Conservation (phyloP, 2,329 filamentous ascomycete species). For the Venturia nashicola region DNA sequence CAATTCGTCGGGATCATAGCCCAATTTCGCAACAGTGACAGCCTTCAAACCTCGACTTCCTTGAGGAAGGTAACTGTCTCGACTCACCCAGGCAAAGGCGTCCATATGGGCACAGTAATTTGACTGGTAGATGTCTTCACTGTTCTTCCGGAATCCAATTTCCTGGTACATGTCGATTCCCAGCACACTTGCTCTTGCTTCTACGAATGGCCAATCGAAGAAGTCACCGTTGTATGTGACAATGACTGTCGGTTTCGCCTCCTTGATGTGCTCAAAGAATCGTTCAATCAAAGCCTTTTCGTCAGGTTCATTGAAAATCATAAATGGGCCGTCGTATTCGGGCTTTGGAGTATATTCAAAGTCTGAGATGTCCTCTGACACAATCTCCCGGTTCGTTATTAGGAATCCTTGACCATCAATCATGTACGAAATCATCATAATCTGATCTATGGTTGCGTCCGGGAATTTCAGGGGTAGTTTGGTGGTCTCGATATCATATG, state of each 20-base stretch:
- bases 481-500: slow-evolving; percentile 97
- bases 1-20: slow-evolving; percentile 95
- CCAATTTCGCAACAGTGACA: slow-evolving; percentile 93
- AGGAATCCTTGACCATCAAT: slow-evolving; percentile 96
- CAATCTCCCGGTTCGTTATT: slow-evolving; percentile 95
- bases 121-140: slow-evolving; percentile 91
- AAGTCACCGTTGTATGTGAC: slow-evolving; percentile 99
- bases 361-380: slow-evolving; percentile 92
- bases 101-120: slow-evolving; percentile 98
- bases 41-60: slow-evolving; percentile 95
- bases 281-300: slow-evolving; percentile 79
- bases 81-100: slow-evolving; percentile 97
- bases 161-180: slow-evolving; percentile 99
- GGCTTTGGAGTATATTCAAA: slow-evolving; percentile 98
- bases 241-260: slow-evolving; percentile 88
- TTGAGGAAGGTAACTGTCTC: slow-evolving; percentile 94
- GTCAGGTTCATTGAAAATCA: slow-evolving; percentile 96
- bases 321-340: slow-evolving; percentile 88
- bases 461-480: slow-evolving; percentile 95
- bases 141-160: slow-evolving; percentile 92
- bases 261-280: slow-evolving; percentile 93
- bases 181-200: slow-evolving; percentile 80
- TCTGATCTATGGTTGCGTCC: slow-evolving; percentile 83
- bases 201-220: slow-evolving; percentile 99
- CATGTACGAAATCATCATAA: slow-evolving; percentile 99